Evolutionary conservation across 2,329 filamentous ascomycete genomes (phyloP), one percentile per base, ranked within the genome.

Genomic region (Arthroderma sp.): DNA sequence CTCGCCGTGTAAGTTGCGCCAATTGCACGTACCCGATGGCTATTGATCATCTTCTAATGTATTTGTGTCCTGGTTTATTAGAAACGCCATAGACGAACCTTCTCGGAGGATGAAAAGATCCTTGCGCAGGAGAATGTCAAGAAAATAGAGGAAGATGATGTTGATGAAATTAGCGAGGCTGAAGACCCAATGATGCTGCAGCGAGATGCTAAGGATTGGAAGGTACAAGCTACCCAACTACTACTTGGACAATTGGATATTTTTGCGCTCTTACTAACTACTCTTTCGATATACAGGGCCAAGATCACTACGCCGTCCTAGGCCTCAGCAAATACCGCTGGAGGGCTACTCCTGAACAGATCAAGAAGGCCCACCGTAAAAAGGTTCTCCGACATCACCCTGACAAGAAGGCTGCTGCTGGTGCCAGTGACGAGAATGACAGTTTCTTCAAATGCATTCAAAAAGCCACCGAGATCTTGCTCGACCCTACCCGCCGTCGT

Each of bases 401-500:
- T 61, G 93, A 98, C 74, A 98, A 98, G 85, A 95, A 94, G 79
- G 93, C 94, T 15, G 93, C 93, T 28, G 82, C 85, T 52, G 93
- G 93, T 61, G 81, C 83, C 67, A 81, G 83, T 65, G 91, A 97
- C 68, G 91, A 77, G 66, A 74, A 96, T 74, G 93, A 98, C 74
- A 88, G 87, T 73, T 98, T 98, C 81, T 98, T 98, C 86, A 98
- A 98, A 82, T 98, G 94, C 76, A 98, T 98, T 73, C 94, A 98
- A 73, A 96, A 96, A 76, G 93, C 93, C 58, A 91, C 87, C 66
- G 93, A 98, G 68, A 81, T 97, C 55, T 86, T 98, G 17, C 82
- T 89, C 57, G 93, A 98, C 77, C 93, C 93, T 55, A 80, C 85
- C 72, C 94, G 89, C 78, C 88, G 93, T 61, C 85, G 91, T 59